Conservation (phyloP, 1,284 basidiomycete genomes). For the Fomitiporia mediterranea region DNA sequence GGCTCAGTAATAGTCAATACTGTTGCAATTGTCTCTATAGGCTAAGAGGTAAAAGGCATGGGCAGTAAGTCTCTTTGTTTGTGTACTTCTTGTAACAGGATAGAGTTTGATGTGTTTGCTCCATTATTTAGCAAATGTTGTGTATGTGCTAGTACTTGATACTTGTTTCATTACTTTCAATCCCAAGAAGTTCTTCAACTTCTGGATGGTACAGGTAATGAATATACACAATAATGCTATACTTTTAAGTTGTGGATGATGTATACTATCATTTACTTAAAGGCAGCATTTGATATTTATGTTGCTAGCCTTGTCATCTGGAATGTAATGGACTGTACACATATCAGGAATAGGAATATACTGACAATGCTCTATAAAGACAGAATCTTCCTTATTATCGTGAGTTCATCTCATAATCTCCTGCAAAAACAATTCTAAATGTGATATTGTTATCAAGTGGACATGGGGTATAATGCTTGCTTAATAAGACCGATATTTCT, state of each 20-base stretch:
- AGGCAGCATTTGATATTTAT: conserved; percentile 2
- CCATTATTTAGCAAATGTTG: not conserved
- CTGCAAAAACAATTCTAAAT: not conserved
- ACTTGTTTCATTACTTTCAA: not conserved
- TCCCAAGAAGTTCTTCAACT: not conserved
- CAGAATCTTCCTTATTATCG: not conserved
- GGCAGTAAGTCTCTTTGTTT: not conserved
- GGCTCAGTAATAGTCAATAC: not conserved
- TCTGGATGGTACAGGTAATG: not conserved
- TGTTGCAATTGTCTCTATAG: not conserved
- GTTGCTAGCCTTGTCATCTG: conserved; percentile 1
- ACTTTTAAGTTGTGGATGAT: not conserved
- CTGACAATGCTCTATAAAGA: not conserved
- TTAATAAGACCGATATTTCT: not conserved
- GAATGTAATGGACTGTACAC: conserved; percentile 8
- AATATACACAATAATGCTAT: no score
- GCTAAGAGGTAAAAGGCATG: not conserved
- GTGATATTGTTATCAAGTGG: not conserved
- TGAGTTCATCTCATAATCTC: not conserved
- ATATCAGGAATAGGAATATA: not conserved
- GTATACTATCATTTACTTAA: not conserved
- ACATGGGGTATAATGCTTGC: not conserved
- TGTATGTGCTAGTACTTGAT: not conserved
- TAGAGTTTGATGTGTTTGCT: not conserved
- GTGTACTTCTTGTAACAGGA: not conserved